Conservation (phyloP, 495 filamentous ascomycete species). For the Filosporella fistucella region DNA sequence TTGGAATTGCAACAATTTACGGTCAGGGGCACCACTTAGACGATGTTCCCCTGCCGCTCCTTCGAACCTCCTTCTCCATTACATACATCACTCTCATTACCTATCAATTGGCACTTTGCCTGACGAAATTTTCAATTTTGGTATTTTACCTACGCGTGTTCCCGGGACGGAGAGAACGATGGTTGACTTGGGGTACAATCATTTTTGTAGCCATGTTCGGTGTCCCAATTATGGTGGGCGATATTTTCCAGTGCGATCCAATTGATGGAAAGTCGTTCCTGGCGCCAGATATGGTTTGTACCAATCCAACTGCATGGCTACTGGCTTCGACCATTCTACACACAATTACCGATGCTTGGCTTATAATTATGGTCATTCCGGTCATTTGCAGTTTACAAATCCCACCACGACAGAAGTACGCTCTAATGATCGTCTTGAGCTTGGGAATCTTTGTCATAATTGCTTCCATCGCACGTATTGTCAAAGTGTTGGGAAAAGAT, state of each 20-base stretch:
- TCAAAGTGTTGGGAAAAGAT: not conserved
- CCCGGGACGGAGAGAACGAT: not conserved
- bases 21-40: not conserved
- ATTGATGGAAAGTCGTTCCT: not conserved
- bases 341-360: not conserved
- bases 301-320: not conserved
- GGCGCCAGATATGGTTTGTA: not conserved
- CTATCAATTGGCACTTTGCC: not conserved
- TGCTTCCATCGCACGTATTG: not conserved
- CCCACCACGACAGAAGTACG: not conserved
- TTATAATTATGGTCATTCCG: not conserved
- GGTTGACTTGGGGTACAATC: not conserved
- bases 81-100: not conserved
- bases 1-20: not conserved
- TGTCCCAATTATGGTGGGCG: not conserved
- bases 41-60: not conserved
- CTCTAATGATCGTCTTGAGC: not conserved
- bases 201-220: not conserved
- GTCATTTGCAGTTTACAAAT: not conserved
- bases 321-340: not conserved
- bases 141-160: not conserved
- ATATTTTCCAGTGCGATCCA: not conserved
- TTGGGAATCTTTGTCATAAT: constrained; percentile 1
- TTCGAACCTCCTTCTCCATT: not conserved
- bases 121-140: not conserved